These are phyloP conservation scores for Verbena officinalis DNA, from an alignment of 257 asterid genomes.

Conservation along the genomic window DNA sequence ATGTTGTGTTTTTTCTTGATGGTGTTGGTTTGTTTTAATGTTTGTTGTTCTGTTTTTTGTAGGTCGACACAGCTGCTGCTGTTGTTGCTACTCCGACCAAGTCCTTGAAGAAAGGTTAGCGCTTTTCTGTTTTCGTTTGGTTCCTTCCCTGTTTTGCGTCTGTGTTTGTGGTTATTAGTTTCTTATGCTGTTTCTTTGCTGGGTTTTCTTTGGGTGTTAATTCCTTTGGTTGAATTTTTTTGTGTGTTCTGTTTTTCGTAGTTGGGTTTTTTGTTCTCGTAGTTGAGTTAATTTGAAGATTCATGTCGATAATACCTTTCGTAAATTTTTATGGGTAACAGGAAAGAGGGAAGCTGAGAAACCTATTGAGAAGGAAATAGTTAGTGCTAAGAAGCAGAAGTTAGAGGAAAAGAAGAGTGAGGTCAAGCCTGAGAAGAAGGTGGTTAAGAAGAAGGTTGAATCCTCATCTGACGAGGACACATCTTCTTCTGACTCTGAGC, in stretches of 20 bases:
- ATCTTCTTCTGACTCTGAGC: constrained; percentile 40
- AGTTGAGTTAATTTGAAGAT: not conserved
- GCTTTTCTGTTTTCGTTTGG: not conserved
- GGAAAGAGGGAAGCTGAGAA: constrained; percentile 53
- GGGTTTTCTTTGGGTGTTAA: not conserved
- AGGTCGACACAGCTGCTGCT: constrained; percentile 41
- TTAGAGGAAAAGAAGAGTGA: constrained; percentile 39
- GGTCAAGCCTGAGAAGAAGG: constrained; percentile 41
- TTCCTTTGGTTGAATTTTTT: not conserved
- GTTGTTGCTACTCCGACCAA: constrained; percentile 40
- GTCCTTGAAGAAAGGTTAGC: constrained; percentile 60
- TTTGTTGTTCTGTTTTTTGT: not conserved
- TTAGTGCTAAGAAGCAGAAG: constrained; percentile 45
- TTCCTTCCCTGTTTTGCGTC: not conserved
- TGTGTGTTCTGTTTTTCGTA: not conserved
- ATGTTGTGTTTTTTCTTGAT: not conserved
- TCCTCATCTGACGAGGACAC: constrained; percentile 51
- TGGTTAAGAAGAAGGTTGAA: constrained; percentile 37
- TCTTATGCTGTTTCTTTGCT: not conserved
- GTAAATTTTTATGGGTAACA: constrained; percentile 7
- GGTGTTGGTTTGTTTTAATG: not conserved
- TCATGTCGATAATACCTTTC: not conserved
- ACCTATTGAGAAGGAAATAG: constrained; percentile 26
- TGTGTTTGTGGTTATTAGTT: not conserved
- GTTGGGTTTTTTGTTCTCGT: not conserved